Evolutionary conservation across 164 flowering plant genomes (phyloP).

Genomic region (Malania oleifera): DNA sequence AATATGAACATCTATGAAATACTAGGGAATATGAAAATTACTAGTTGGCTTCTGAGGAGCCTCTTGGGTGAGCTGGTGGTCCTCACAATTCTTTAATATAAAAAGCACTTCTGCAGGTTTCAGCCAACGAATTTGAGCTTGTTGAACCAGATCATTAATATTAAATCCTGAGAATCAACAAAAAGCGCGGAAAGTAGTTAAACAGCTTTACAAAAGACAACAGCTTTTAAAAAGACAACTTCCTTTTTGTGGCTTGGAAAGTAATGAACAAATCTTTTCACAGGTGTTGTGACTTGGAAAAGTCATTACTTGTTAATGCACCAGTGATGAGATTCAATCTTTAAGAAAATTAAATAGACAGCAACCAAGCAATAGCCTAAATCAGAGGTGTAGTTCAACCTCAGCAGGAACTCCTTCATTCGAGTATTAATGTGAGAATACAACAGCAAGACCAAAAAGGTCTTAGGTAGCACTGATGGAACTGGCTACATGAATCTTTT

Average conservation of each 20-base stretch:
- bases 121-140: slow-evolving; percentile 75
- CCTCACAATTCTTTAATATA: slow-evolving; percentile 61
- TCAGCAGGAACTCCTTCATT: not conserved
- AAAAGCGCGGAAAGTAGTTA: not conserved
- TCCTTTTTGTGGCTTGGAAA: slow-evolving; percentile 19
- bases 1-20: not conserved
- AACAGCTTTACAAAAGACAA: too few relatives aligned
- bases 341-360: not conserved
- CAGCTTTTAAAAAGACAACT: too few relatives aligned
- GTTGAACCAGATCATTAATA: slow-evolving; percentile 40
- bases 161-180: slow-evolving; percentile 42
- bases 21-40: slow-evolving; percentile 25
- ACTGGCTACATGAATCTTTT: too few relatives aligned
- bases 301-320: too few relatives aligned
- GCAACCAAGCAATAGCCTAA: not conserved
- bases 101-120: slow-evolving; percentile 75
- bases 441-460: too few relatives aligned
- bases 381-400: not conserved
- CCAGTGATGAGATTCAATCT: not conserved
- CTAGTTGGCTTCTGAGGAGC: slow-evolving; percentile 57
- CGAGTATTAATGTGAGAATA: too few relatives aligned
- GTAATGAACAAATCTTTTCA: not conserved
- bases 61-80: slow-evolving; percentile 39
- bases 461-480: too few relatives aligned
- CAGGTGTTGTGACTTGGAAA: too few relatives aligned